phyloP scores from a whole-genome alignment of 139 green algal genomes.

The Tetraselmis chui region DNA sequence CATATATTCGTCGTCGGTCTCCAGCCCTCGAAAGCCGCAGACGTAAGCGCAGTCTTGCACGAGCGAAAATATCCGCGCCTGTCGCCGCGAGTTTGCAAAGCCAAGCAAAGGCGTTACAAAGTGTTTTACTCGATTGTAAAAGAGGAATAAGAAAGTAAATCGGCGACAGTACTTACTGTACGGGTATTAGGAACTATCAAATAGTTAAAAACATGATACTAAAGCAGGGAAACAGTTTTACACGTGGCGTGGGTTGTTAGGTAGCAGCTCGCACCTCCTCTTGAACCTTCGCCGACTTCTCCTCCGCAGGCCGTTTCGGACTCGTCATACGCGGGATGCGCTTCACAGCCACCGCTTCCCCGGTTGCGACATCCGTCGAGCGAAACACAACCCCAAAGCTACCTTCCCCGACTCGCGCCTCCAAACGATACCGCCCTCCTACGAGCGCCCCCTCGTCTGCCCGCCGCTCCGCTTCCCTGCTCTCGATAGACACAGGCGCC shows the following conservation, averaged over 20 bases:
- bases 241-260: no score
- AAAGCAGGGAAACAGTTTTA: no score
- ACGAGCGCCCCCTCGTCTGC: no score
- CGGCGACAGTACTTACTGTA: no score
- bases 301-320: background rate
- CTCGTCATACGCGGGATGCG: background rate
- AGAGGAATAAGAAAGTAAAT: no score
- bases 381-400: background rate
- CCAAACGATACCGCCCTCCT: background rate
- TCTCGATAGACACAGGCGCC: background rate
- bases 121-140: no score
- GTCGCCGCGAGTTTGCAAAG: no score
- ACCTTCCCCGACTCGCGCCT: background rate
- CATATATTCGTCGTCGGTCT: background rate
- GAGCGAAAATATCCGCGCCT: background rate
- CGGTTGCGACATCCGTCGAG: background rate
- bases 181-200: no score
- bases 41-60: background rate
- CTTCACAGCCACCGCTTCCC: background rate
- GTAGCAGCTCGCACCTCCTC: background rate
- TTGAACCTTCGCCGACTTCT: background rate
- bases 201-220: no score
- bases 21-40: background rate
- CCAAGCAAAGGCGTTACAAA: no score
- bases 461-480: no score